Evolutionary conservation across 257 asterid genomes (phyloP).

Genomic region (Nicotiana otophora): DNA sequence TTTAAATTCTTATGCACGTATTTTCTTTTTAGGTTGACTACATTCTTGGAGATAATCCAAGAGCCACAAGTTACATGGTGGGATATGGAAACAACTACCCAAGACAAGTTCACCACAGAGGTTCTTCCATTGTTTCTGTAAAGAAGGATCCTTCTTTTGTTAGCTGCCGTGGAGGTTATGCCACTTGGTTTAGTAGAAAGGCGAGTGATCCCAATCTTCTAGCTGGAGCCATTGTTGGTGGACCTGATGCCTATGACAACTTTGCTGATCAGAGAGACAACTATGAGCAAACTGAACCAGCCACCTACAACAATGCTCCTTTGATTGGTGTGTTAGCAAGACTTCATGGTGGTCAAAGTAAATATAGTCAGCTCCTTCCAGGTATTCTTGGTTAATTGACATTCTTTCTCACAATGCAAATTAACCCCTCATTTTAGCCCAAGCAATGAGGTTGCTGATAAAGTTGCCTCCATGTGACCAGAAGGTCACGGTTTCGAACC

Average conservation of each 20-base stretch:
- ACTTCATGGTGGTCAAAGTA: constrained; percentile 59
- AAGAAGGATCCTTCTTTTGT: constrained; percentile 65
- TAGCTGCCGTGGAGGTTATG: constrained; percentile 94
- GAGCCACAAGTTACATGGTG: constrained; percentile 98
- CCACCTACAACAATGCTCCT: constrained; percentile 95
- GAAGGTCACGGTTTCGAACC: too few relatives aligned
- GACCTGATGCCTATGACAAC: constrained; percentile 96
- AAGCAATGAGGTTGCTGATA: too few relatives aligned
- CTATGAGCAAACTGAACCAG: constrained; percentile 97
- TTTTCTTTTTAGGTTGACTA: constrained; percentile 64
- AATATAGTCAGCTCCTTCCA: constrained; percentile 83
- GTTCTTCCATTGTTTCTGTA: constrained; percentile 81
- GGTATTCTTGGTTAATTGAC: constrained; percentile 28
- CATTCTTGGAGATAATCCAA: constrained; percentile 94
- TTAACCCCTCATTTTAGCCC: too few relatives aligned
- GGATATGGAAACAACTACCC: constrained; percentile 94
- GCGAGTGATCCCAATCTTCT: constrained; percentile 83
- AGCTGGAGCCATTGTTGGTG: constrained; percentile 88
- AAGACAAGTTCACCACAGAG: constrained; percentile 91
- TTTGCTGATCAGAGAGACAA: constrained; percentile 94
- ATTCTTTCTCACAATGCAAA: background rate
- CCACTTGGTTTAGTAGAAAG: constrained; percentile 84
- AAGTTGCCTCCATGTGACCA: too few relatives aligned
- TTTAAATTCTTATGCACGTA: background rate
- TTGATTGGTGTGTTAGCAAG: constrained; percentile 78